Base-by-base conservation (phyloP, 352 stramenopile species). In the Phytophthora ramorum region DNA sequence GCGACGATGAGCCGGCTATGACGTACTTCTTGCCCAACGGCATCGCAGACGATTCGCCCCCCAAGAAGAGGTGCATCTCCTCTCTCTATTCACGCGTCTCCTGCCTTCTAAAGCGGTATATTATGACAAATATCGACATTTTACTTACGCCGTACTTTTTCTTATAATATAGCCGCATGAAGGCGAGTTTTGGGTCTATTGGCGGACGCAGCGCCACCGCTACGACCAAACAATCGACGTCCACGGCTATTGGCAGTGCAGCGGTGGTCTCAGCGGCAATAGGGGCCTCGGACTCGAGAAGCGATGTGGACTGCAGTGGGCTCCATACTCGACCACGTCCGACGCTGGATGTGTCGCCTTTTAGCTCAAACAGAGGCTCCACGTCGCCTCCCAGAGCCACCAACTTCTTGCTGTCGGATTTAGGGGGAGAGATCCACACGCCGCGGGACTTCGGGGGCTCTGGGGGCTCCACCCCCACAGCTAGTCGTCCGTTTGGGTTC, bases 1-100 rank as follows among this genome's bases (percentile, higher is more conserved):
- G 53, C 30, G 85, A 91, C 55, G 85, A 86, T 22, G 85, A 93
- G 30, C 66, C 70, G 47, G 69, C 69, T 41, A 85, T 93, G 82
- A 58, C 82, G 58, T 96, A 96, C 58, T 96, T 96, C 65, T 72
- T 96, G 38, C 87, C 85, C n/a, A 83, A 90, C 43, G 87, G 85
- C 56, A 96, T 96, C 66, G 73, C 85, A 10, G 85, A 94, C 47
- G 87, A 96, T 66, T 93, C 85, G 38, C 84, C 84, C 14, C 87
- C 82, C 24, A 91, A 89, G 70, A 72, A 76, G 20, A 90, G 69
- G 83, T 92, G 52, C 58, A 66, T 69, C 7, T 48, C 6, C 9
- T 47, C 44, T 54, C 44, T 51, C 38, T 45, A 50, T 19, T 3
- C 32, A 20, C 6, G n/a, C 32, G 0, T 28, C 13, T 52, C 16